These are phyloP conservation scores for Clarireedia paspali DNA, from an alignment of 2,329 filamentous ascomycete species.

Conservation along the genomic window DNA sequence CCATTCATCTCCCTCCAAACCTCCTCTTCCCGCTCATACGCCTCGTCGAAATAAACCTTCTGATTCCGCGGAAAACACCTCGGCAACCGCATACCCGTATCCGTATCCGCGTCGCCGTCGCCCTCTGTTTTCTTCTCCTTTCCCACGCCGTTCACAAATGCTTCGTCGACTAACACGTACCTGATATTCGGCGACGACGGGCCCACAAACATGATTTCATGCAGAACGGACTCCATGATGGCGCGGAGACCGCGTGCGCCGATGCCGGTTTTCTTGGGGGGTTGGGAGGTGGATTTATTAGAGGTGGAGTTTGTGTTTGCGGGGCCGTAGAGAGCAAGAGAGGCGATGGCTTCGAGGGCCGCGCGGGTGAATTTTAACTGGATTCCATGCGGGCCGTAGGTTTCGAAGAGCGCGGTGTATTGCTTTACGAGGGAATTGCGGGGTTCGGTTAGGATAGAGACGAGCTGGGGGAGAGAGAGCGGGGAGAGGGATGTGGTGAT, in stretches of 20 bases:
- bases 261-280: neutral
- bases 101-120: slow-evolving; percentile 37
- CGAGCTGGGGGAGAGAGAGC: slow-evolving; percentile 58
- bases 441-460: slow-evolving; percentile 87
- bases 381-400: slow-evolving; percentile 58
- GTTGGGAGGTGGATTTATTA: neutral
- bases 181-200: slow-evolving; percentile 50
- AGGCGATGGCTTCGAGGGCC: slow-evolving; percentile 74
- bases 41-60: slow-evolving; percentile 59
- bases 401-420: slow-evolving; percentile 80
- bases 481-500: slow-evolving; percentile 81
- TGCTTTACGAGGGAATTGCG: slow-evolving; percentile 82
- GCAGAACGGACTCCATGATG: slow-evolving; percentile 71
- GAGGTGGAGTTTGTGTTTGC: slow-evolving; percentile 35
- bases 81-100: slow-evolving; percentile 34
- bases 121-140: slow-evolving; percentile 46
- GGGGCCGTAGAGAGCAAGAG: slow-evolving; percentile 33
- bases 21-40: slow-evolving; percentile 56
- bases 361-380: slow-evolving; percentile 76
- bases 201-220: slow-evolving; percentile 75
- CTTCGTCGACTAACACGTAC: slow-evolving; percentile 67
- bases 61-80: slow-evolving; percentile 64
- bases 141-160: slow-evolving; percentile 14
- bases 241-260: slow-evolving; percentile 74
- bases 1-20: slow-evolving; percentile 16